Conservation (phyloP, 805 yeast species). For the Tetrapisispora arboricola region DNA sequence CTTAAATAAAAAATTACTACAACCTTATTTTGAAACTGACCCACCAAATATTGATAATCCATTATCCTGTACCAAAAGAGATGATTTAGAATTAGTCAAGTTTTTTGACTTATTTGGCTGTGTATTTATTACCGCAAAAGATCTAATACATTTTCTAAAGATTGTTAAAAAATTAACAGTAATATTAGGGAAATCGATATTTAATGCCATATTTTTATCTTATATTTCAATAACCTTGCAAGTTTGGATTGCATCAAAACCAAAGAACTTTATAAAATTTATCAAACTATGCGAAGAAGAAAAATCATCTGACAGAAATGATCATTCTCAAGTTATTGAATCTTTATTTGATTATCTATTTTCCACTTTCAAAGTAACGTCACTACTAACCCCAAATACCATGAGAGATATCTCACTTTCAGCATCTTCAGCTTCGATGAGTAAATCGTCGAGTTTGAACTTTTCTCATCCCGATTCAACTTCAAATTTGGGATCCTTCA, state of each 20-base stretch:
- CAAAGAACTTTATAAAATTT: constrained; percentile 33
- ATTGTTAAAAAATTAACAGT: constrained; percentile 30
- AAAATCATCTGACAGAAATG: neutral
- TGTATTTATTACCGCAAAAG: constrained; percentile 31
- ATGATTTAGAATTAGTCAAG: constrained; percentile 32
- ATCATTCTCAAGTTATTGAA: neutral
- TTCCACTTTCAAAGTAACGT: constrained; percentile 11
- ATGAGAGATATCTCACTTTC: neutral
- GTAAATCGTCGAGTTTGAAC: neutral
- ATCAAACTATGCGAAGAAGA: neutral
- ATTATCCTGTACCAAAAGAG: constrained; percentile 6
- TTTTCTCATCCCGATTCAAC: neutral
- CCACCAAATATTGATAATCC: constrained; percentile 17
- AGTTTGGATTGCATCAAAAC: constrained; percentile 40
- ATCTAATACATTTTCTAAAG: constrained; percentile 30
- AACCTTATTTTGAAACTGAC: constrained; percentile 19
- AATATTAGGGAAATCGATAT: constrained; percentile 33
- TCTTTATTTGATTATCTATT: constrained; percentile 16
- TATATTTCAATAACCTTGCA: constrained; percentile 35
- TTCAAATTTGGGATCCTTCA: neutral
- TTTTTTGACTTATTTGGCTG: constrained; percentile 37
- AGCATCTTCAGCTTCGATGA: neutral
- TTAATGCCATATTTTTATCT: constrained; percentile 34
- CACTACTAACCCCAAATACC: constrained; percentile 6
- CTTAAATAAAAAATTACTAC: constrained; percentile 13